Conservation (phyloP, 2,329 filamentous ascomycete genomes). For the Septoria linicola region DNA sequence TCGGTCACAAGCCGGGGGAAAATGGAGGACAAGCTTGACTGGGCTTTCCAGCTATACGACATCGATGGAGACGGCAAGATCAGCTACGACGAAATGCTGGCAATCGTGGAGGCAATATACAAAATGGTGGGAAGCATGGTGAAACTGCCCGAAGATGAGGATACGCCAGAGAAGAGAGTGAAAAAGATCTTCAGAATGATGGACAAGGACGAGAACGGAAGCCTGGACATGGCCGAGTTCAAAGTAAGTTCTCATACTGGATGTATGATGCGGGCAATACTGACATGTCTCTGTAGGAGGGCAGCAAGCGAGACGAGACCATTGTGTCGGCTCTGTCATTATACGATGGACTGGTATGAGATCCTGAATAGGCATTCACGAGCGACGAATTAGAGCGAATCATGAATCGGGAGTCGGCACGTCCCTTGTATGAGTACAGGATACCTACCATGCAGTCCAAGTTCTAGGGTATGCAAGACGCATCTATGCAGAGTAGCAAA, state of each 20-base stretch:
- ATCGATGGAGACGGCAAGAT: slow-evolving; percentile 99
- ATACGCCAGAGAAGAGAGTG: slow-evolving; percentile 97
- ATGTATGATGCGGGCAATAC: background rate
- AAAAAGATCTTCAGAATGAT: slow-evolving; percentile 99
- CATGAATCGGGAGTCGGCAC: background rate
- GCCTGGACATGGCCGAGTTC: slow-evolving; percentile 95
- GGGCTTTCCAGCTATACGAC: slow-evolving; percentile 99
- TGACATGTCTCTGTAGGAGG: slow-evolving; percentile 56
- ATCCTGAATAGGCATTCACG: background rate
- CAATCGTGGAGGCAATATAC: slow-evolving; percentile 98
- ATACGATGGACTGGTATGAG: slow-evolving; percentile 82
- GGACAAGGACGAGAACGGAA: slow-evolving; percentile 99
- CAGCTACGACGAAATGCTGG: slow-evolving; percentile 97
- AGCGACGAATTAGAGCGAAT: background rate
- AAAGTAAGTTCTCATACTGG: slow-evolving; percentile 51
- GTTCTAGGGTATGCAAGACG: too few species aligned
- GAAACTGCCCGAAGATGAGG: slow-evolving; percentile 96
- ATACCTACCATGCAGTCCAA: background rate
- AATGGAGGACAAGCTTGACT: slow-evolving; percentile 99
- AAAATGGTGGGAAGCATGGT: slow-evolving; percentile 99
- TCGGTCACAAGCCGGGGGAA: slow-evolving; percentile 95
- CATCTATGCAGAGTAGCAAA: background rate
- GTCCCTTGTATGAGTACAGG: background rate
- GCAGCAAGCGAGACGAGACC: slow-evolving; percentile 96
- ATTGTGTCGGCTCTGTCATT: slow-evolving; percentile 95